A percentile compares a stretch with the other conserved stretches of the same genome.
phyloP scores from a whole-genome alignment of 2,329 filamentous ascomycete species.

The Catunica adiposa region DNA sequence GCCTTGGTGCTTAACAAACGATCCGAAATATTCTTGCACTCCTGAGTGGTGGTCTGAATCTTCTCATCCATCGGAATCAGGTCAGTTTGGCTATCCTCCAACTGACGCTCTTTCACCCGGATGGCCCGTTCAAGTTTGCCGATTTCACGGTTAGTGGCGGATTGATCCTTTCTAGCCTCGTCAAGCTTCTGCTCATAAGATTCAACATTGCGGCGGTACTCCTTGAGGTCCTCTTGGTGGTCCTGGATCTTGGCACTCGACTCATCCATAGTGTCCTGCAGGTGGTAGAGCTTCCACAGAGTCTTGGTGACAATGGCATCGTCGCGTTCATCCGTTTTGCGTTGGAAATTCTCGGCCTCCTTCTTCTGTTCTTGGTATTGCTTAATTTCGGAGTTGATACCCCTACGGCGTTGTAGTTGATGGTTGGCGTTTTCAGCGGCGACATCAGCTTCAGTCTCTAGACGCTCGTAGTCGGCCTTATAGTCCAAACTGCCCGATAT shows the following conservation, averaged over 20 bases:
- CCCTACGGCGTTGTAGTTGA: slow-evolving; percentile 74
- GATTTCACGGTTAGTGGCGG: slow-evolving; percentile 58
- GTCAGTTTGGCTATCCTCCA: slow-evolving; percentile 71
- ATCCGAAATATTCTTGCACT: slow-evolving; percentile 49
- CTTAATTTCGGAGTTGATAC: slow-evolving; percentile 95
- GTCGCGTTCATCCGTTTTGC: slow-evolving; percentile 79
- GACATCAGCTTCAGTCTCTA: slow-evolving; percentile 75
- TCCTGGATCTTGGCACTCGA: slow-evolving; percentile 81
- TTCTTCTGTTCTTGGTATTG: slow-evolving; percentile 94
- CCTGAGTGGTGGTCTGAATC: slow-evolving; percentile 58
- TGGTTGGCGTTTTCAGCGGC: slow-evolving; percentile 78
- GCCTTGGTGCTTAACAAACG: slow-evolving; percentile 56
- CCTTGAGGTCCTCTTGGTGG: slow-evolving; percentile 87
- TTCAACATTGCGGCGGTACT: slow-evolving; percentile 75
- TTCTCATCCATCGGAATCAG: slow-evolving; percentile 88
- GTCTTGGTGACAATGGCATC: slow-evolving; percentile 84
- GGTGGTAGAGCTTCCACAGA: slow-evolving; percentile 91
- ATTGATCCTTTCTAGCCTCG: slow-evolving; percentile 67
- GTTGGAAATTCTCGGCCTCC: slow-evolving; percentile 85
- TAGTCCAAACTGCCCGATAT: slow-evolving; percentile 92
- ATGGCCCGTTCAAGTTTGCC: slow-evolving; percentile 72
- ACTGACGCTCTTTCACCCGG: slow-evolving; percentile 67
- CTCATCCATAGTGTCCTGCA: slow-evolving; percentile 83
- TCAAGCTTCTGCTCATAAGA: slow-evolving; percentile 69
- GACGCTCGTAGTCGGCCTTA: slow-evolving; percentile 79